Evolutionary conservation across 1,284 basidiomycete species (phyloP).

Genomic region (Tremellales sp.): DNA sequence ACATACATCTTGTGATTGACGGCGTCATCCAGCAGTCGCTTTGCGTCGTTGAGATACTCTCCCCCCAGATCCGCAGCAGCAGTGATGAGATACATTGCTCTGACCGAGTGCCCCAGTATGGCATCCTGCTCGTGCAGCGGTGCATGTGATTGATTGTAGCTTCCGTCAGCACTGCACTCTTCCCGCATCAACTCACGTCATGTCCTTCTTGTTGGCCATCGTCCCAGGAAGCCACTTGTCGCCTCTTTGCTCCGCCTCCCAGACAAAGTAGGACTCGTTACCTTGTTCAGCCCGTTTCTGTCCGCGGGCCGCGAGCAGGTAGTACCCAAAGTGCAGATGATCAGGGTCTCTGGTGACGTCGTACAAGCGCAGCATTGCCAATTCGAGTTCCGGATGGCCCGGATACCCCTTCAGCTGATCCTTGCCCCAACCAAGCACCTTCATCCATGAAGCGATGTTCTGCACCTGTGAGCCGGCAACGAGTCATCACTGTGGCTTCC

Average conservation of each 20-base stretch:
- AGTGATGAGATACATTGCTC: conserved; percentile 25
- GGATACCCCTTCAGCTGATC: conserved; percentile 32
- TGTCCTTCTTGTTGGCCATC: conserved; percentile 13
- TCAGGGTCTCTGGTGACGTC: conserved; percentile 22
- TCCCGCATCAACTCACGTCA: conserved; percentile 14
- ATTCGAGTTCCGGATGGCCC: conserved; percentile 37
- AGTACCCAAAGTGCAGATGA: conserved; percentile 26
- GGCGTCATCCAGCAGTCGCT: conserved; percentile 19
- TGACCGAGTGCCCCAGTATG: conserved; percentile 25
- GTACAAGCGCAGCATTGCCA: conserved; percentile 31
- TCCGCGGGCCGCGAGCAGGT: conserved; percentile 26
- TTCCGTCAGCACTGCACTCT: conserved; percentile 2
- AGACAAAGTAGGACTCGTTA: conserved; percentile 21
- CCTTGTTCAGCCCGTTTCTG: conserved; percentile 17
- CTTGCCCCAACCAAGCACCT: conserved; percentile 18
- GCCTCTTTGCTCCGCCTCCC: conserved; percentile 22
- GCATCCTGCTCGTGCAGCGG: conserved; percentile 21
- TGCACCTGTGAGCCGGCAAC: conserved; percentile 5
- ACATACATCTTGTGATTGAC: conserved; percentile 33
- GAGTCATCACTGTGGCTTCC: not conserved
- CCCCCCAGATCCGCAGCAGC: conserved; percentile 26
- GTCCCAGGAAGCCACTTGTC: conserved; percentile 22
- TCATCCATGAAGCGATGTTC: conserved; percentile 31
- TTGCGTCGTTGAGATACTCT: conserved; percentile 16
- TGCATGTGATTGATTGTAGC: conserved; percentile 30